phyloP scores from a whole-genome alignment of 768 basidiomycete species.

The Polyporus arcularius region DNA sequence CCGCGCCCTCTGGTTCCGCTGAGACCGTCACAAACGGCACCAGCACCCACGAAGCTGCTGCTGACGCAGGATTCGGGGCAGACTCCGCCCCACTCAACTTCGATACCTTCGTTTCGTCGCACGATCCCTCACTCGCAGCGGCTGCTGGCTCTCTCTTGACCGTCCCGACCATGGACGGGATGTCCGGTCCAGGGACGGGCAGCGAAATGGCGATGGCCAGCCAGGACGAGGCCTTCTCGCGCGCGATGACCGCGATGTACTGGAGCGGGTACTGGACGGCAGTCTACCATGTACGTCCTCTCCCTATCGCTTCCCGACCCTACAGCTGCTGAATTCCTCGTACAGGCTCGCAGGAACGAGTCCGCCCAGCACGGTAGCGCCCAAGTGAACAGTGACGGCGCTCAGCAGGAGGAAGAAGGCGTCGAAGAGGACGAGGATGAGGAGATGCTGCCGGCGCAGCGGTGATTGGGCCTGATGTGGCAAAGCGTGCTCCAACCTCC shows the following conservation, averaged over 20 bases:
- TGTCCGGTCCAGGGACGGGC: not conserved
- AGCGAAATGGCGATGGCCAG: slow-evolving; percentile 39
- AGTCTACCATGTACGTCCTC: slow-evolving; percentile 67
- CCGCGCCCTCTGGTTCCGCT: not conserved
- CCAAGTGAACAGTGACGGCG: slow-evolving; percentile 28
- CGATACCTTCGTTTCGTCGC: slow-evolving; percentile 66
- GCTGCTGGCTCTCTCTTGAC: slow-evolving; percentile 21
- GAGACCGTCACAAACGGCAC: not conserved
- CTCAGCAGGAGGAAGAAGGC: slow-evolving; percentile 11
- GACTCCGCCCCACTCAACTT: slow-evolving; percentile 71
- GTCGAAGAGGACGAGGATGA: slow-evolving; percentile 13
- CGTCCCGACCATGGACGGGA: slow-evolving; percentile 15
- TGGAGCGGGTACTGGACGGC: slow-evolving; percentile 91
- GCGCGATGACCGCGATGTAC: slow-evolving; percentile 79
- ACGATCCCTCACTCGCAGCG: slow-evolving; percentile 62
- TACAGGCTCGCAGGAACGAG: slow-evolving; percentile 18
- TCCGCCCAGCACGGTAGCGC: slow-evolving; percentile 12
- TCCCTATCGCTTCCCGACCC: not conserved
- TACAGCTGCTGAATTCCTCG: not conserved
- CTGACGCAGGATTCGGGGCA: slow-evolving; percentile 30
- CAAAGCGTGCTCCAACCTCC: not conserved
- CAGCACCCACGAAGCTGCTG: not conserved
- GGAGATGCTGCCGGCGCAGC: slow-evolving; percentile 24
- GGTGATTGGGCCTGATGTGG: not conserved
- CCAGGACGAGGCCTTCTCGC: slow-evolving; percentile 76